Evolutionary conservation across 805 yeast species (phyloP).

Genomic region (Candida gorgasii): DNA sequence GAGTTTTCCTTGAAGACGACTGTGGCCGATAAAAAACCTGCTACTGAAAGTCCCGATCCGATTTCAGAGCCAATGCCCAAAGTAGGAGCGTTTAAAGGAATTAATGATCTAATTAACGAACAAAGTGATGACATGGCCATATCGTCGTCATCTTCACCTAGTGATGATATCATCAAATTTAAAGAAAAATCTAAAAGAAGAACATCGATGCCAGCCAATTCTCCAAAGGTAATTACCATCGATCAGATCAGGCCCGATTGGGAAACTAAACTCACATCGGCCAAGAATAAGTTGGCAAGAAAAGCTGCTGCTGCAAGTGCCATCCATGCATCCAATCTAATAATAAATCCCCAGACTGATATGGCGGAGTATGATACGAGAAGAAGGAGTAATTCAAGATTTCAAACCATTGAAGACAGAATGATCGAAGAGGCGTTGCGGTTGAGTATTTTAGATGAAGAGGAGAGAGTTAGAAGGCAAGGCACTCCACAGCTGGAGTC

Average conservation of each 20-base stretch:
- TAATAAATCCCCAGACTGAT: conserved; percentile 38
- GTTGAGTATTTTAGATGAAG: conserved; percentile 70
- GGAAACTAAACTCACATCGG: conserved; percentile 72
- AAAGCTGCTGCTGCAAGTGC: conserved; percentile 94
- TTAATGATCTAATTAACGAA: background rate
- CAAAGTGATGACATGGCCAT: conserved; percentile 10
- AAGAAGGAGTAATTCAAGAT: conserved; percentile 13
- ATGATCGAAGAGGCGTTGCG: conserved; percentile 86
- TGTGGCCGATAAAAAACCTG: background rate
- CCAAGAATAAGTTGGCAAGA: conserved; percentile 76
- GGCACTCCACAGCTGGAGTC: conserved; percentile 10
- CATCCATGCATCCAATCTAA: conserved; percentile 80
- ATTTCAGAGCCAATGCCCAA: background rate
- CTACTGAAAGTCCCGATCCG: background rate
- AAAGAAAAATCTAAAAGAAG: conserved; percentile 22
- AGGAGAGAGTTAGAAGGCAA: conserved; percentile 43
- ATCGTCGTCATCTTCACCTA: conserved; percentile 13
- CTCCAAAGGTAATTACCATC: conserved; percentile 71
- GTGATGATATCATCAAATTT: background rate
- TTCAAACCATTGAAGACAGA: conserved; percentile 51
- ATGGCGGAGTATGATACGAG: conserved; percentile 17
- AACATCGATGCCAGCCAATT: conserved; percentile 60
- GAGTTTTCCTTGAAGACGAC: conserved; percentile 12
- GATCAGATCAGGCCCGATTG: conserved; percentile 92
- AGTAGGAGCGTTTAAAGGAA: background rate